Base-by-base conservation (phyloP, 1,284 basidiomycete genomes). In the Waitea zeae region DNA sequence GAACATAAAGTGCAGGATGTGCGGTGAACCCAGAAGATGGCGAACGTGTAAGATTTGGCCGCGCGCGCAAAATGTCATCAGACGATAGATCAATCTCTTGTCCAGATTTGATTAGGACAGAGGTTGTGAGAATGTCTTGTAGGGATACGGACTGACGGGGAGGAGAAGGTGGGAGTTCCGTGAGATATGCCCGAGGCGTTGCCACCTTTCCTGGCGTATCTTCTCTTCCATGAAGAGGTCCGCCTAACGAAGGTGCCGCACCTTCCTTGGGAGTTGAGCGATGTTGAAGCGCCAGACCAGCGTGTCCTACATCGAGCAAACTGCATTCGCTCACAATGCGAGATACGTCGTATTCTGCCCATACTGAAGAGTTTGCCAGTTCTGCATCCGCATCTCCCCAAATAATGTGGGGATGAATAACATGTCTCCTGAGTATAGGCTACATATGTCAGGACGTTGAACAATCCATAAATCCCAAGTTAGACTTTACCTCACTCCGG, bases 341-440 rank as follows among this genome's bases (percentile, higher is more conserved):
- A 12, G 76, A 60, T 15, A 77, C 61, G 41, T 70, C 69, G 46
- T 78, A 76, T 27, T 65, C 57, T 5, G 59, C 51, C 80, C 81
- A 90, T 38, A 75, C 68, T 41, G 71, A 64, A 13, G 62, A 60
- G 42, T 71, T 62, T 3, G 58, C 58, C 5, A 87, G 58, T 44
- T 92, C 87, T 5, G 61, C 59, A 9, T 53, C 49, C 34, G 70
- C 66, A 44, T 77, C 71, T 27, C 65, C 62, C 62, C 65, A 70
- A 40, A 87, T 64, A 37, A 89, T 59, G 12, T 70, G 56, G 2
- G 83, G 76, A 49, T 89, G 82, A 37, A 82, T 66, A 24, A 72
- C 62, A 46, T 84, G 79, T 33, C 64, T 61, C n/a, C 75, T 70
- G 30, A 89, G 54, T 30, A 87, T 53, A 19, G 64, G 59, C 78